Conservation (phyloP, 805 yeast species). For the Deakozyma indianensis region DNA sequence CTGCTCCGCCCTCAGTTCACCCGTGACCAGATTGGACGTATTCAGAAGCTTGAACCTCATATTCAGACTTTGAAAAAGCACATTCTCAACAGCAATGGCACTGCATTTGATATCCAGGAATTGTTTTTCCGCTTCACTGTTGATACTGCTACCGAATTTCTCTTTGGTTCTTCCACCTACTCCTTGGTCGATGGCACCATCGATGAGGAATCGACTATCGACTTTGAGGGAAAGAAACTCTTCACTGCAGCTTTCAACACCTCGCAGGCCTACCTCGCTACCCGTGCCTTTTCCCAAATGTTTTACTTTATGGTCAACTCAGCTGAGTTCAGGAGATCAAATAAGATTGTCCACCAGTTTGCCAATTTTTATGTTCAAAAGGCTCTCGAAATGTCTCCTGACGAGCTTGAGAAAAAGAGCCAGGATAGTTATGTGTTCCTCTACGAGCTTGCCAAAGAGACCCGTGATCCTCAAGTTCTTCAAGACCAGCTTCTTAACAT, state of each 20-base stretch:
- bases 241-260: slow-evolving; percentile 10
- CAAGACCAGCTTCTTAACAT: slow-evolving; percentile 34
- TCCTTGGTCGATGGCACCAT: neutral
- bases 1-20: slow-evolving; percentile 24
- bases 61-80: slow-evolving; percentile 10
- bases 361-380: slow-evolving; percentile 26
- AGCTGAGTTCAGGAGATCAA: slow-evolving; percentile 20
- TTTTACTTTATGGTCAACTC: slow-evolving; percentile 11
- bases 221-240: neutral
- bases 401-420: slow-evolving; percentile 10
- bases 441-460: slow-evolving; percentile 30
- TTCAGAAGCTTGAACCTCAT: slow-evolving; percentile 16
- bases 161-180: slow-evolving; percentile 8
- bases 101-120: slow-evolving; percentile 9
- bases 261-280: slow-evolving; percentile 8
- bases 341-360: slow-evolving; percentile 19
- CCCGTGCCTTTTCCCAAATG: slow-evolving; percentile 8
- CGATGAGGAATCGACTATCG: neutral
- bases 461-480: slow-evolving; percentile 28
- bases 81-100: slow-evolving; percentile 4
- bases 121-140: slow-evolving; percentile 13
- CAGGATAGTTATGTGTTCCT: slow-evolving; percentile 28
- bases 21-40: slow-evolving; percentile 19
- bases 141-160: slow-evolving; percentile 19
- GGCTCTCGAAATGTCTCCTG: slow-evolving; percentile 18